Evolutionary conservation across 1,139 yeast species (phyloP).

Genomic region (Debaryomyces sp.): DNA sequence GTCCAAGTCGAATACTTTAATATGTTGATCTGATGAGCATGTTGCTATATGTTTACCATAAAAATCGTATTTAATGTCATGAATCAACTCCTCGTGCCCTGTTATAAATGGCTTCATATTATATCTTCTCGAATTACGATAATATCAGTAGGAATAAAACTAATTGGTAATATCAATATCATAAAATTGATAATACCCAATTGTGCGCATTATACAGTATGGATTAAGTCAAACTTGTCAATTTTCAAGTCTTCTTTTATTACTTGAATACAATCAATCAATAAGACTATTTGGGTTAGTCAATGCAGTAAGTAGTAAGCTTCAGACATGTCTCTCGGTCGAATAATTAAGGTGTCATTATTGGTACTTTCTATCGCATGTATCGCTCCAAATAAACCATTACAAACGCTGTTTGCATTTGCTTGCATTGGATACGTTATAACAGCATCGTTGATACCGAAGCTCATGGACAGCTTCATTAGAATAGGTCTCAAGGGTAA

Average conservation of each 20-base stretch:
- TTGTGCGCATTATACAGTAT: slow-evolving; percentile 1
- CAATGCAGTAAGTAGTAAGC: background rate
- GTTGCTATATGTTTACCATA: slow-evolving; percentile 91
- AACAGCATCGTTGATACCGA: slow-evolving; percentile 66
- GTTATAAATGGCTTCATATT: slow-evolving; percentile 70
- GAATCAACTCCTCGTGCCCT: slow-evolving; percentile 89
- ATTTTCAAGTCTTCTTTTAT: background rate
- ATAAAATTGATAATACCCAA: background rate
- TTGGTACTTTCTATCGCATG: slow-evolving; percentile 22
- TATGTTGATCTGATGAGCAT: slow-evolving; percentile 89
- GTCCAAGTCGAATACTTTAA: slow-evolving; percentile 81
- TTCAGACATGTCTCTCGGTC: background rate
- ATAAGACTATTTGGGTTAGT: background rate
- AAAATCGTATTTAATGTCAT: slow-evolving; percentile 85
- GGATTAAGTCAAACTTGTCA: background rate
- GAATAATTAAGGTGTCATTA: slow-evolving; percentile 11
- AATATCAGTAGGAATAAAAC: background rate
- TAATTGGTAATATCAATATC: background rate
- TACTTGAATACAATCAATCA: background rate
- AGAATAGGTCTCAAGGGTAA: slow-evolving; percentile 80
- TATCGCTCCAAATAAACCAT: slow-evolving; percentile 35
- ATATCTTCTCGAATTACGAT: background rate
- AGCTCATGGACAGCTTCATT: slow-evolving; percentile 65
- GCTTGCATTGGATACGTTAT: slow-evolving; percentile 64
- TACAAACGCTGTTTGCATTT: slow-evolving; percentile 63